These are phyloP conservation scores for Pisolithus orientalis DNA, from an alignment of 768 basidiomycete species.

Conservation along the genomic window DNA sequence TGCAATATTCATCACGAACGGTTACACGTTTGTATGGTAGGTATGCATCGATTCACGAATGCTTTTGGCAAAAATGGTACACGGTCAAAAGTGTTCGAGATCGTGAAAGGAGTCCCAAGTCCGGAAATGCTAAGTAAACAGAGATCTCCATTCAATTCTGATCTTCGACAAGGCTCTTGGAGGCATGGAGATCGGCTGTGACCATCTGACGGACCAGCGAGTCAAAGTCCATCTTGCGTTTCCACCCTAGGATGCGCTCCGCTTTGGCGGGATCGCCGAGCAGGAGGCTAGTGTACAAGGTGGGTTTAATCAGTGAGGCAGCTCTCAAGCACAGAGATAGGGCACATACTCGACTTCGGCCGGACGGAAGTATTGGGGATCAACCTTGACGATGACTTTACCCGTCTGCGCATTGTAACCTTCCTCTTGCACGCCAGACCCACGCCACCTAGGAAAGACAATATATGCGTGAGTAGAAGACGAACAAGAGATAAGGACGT, in stretches of 20 bases:
- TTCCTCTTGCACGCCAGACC: conserved; percentile 69
- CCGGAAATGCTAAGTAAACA: background rate
- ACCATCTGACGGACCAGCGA: conserved; percentile 92
- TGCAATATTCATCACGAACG: background rate
- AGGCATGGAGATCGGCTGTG: conserved; percentile 67
- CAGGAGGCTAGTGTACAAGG: conserved; percentile 49
- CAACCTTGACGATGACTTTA: conserved; percentile 75
- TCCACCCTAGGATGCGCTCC: conserved; percentile 85
- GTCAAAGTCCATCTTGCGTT: conserved; percentile 78
- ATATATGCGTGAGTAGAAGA: conserved; percentile 1
- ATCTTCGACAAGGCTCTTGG: conserved; percentile 71
- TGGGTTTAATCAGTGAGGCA: background rate
- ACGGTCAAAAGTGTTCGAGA: background rate
- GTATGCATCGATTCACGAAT: background rate
- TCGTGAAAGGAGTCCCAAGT: background rate
- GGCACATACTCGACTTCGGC: conserved; percentile 85
- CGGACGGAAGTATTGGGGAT: conserved; percentile 88
- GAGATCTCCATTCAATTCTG: conserved; percentile 49
- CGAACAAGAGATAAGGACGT: conserved; percentile 12
- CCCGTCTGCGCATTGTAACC: conserved; percentile 66
- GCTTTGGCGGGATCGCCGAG: conserved; percentile 89
- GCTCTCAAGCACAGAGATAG: background rate
- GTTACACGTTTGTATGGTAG: background rate
- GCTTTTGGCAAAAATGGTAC: background rate
- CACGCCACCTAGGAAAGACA: conserved; percentile 60